Evolutionary conservation across 805 yeast genomes (phyloP).

Genomic region (Wickerhamomyces queroliae): DNA sequence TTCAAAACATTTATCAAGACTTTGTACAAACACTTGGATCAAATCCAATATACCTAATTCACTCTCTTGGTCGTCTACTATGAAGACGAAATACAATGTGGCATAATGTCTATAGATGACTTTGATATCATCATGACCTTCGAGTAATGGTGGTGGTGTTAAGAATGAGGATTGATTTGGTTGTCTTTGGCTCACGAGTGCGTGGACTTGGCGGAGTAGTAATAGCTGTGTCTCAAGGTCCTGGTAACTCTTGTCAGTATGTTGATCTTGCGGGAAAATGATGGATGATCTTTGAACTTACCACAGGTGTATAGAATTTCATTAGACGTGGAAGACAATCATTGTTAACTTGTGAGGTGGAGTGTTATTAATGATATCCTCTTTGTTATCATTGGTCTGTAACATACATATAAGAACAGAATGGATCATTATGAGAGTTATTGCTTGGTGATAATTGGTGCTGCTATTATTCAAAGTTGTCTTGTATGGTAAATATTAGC

Average conservation of each 20-base stretch:
- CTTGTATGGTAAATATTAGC: no score
- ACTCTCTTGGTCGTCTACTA: slow-evolving; percentile 93
- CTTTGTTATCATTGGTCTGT: no score
- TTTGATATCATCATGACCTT: slow-evolving; percentile 66
- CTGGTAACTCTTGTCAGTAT: slow-evolving; percentile 9
- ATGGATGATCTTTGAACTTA: slow-evolving; percentile 9
- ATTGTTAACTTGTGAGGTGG: slow-evolving; percentile 72
- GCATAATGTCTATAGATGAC: slow-evolving; percentile 95
- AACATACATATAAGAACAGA: slow-evolving; percentile 75
- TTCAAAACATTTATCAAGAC: slow-evolving; percentile 85
- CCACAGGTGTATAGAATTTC: slow-evolving; percentile 87
- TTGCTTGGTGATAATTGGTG: neutral
- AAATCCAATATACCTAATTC: slow-evolving; percentile 91
- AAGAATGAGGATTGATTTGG: slow-evolving; percentile 81
- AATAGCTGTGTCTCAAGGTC: slow-evolving; percentile 79
- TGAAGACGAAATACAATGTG: slow-evolving; percentile 90
- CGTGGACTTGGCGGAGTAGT: slow-evolving; percentile 76
- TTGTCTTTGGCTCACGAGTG: slow-evolving; percentile 63
- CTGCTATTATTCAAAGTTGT: no score
- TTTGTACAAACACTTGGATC: slow-evolving; percentile 95
- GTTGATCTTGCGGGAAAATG: neutral
- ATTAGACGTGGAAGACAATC: slow-evolving; percentile 85
- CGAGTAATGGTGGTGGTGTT: slow-evolving; percentile 74
- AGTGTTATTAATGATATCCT: no score
- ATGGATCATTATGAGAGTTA: slow-evolving; percentile 56